A percentile compares a stretch with the other conserved stretches of the same genome.
These are phyloP conservation scores for Fusarium zealandicum DNA, from an alignment of 2,329 filamentous ascomycete species.

Conservation along the genomic window DNA sequence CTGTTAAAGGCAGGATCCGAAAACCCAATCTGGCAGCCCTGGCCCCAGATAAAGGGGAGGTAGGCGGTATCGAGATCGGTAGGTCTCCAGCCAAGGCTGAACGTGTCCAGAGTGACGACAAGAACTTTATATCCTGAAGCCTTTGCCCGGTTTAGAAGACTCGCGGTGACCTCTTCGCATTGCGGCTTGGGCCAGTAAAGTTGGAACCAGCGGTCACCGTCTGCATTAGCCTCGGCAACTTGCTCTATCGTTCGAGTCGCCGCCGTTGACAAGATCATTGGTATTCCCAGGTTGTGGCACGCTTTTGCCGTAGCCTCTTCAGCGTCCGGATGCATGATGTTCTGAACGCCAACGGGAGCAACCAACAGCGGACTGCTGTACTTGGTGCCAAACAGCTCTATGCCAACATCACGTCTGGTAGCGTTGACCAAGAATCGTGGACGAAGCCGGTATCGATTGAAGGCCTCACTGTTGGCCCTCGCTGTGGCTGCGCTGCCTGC, in stretches of 20 bases:
- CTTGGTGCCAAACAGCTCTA: constrained; percentile 60
- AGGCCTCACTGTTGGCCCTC: constrained; percentile 65
- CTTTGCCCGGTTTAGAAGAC: constrained; percentile 68
- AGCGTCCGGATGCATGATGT: constrained; percentile 69
- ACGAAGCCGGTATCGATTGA: constrained; percentile 60
- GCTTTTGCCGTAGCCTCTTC: constrained; percentile 71
- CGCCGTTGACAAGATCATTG: constrained; percentile 73
- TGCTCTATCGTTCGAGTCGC: constrained; percentile 70
- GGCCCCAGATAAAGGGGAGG: constrained; percentile 64
- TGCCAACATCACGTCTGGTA: constrained; percentile 55
- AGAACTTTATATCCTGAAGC: constrained; percentile 68
- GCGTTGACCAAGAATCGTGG: constrained; percentile 59
- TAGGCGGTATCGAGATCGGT: constrained; percentile 70
- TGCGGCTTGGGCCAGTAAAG: constrained; percentile 71
- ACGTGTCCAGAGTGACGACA: constrained; percentile 77
- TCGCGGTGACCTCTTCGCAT: constrained; percentile 69
- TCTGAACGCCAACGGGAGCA: constrained; percentile 74
- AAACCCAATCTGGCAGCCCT: constrained; percentile 69
- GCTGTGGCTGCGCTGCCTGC: constrained; percentile 68
- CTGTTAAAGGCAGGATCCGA: constrained; percentile 68
- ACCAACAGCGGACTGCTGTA: constrained; percentile 60
- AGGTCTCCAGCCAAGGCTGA: constrained; percentile 72
- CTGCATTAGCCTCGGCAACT: constrained; percentile 64
- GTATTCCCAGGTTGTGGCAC: constrained; percentile 65
- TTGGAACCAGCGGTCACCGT: constrained; percentile 73